Evolutionary conservation across 176 grass and related monocot genomes (phyloP), one percentile per base, ranked within the genome.

Genomic region (Calamus simplicifolius): DNA sequence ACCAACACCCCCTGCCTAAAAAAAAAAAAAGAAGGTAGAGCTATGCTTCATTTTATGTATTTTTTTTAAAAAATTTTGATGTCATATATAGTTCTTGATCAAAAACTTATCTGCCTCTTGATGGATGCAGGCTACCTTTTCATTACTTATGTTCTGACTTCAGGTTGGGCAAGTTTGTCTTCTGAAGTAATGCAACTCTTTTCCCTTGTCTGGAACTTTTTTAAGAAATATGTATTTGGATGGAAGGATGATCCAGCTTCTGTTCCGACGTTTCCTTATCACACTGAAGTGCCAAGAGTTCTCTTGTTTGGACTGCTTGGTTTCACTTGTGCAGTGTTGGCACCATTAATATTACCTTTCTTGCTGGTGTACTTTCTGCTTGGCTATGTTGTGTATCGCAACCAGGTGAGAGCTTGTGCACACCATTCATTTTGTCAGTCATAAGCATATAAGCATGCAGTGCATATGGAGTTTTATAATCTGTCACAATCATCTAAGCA

Each of bases 181-280:
- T 82, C 87, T 35, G 87, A 97, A 84, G n/a, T 88, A 77, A 78
- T 97, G 78, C 92, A 91, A 63, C 75, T 90, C 35, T 97, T 91
- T 80, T 38, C 51, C 12, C 74, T 97, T 27, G 62, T 77, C 62
- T 91, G 78, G 84, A 97, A 88, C 75, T 73, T 80, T 25, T 56
- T 82, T 71, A 82, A 57, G 67, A 91, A 81, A 73, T 97, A 97
- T 76, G 18, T 91, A 53, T 59, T 85, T 27, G 60, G 86, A 73
- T 77, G 38, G 63, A 74, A 76, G 61, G 83, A 77, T 55, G 84
- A 88, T 53, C 76, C 63, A 0, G 10, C 60, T 61, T 61, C 69
- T 59, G 31, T 91, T 77, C 79, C 51, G 10, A 77, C 83, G 7
- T 91, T 97, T 75, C 87, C 92, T 4, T 97, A 88, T 77, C 87